Conservation (phyloP, 495 filamentous ascomycete genomes). For the Venustampulla echinocandica region DNA sequence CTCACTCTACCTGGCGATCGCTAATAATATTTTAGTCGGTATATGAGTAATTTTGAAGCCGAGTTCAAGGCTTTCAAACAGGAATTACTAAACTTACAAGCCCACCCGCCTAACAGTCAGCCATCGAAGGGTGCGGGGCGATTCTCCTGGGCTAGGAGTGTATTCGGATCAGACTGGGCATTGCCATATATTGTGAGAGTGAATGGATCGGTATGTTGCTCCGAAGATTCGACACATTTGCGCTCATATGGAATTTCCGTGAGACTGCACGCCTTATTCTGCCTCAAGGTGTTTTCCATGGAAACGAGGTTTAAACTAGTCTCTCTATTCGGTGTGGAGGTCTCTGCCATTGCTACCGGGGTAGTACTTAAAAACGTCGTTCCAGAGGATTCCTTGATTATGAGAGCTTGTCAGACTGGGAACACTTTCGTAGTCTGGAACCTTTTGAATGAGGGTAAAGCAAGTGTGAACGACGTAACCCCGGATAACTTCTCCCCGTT, state of each 20-base stretch:
- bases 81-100: not conserved
- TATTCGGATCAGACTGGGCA: not conserved
- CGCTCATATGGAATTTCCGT: not conserved
- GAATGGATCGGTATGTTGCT: not conserved
- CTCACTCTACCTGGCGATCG: not conserved
- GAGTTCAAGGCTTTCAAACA: not conserved
- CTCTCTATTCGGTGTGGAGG: not conserved
- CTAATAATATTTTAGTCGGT: not conserved
- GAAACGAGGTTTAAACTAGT: not conserved
- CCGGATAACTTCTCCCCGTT: not conserved
- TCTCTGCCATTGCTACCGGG: not conserved
- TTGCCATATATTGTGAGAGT: not conserved
- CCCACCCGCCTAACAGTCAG: not conserved
- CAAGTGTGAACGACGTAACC: constrained; percentile 5
- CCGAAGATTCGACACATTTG: not conserved
- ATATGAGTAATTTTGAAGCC: not conserved
- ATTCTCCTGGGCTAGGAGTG: not conserved
- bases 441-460: not conserved
- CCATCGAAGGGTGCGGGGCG: not conserved
- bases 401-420: not conserved
- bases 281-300: not conserved
- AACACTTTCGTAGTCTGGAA: not conserved
- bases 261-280: not conserved
- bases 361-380: not conserved
- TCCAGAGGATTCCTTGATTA: not conserved